Evolutionary conservation across 257 asterid species (phyloP), one percentile per base, ranked within the genome.

Genomic region (Jasminum sambac): DNA sequence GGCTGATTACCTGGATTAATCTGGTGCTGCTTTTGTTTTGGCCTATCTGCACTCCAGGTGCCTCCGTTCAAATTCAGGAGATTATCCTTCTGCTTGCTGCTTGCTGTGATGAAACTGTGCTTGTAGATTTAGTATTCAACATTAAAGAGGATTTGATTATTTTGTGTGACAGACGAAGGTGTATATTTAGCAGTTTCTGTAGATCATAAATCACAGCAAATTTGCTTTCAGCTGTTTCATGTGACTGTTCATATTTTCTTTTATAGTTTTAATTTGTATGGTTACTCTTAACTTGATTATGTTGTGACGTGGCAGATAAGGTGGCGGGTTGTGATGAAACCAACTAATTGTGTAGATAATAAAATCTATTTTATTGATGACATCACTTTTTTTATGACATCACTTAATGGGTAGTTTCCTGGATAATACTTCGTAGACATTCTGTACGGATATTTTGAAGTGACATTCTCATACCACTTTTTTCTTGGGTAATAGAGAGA

Each of bases 101-200:
- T 21, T 72, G 74, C 70, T 59, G 62, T 70, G 64, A 63, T 60
- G 69, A n/a, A 17, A 37, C 25, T 39, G 80, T 70, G 57, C 64
- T 70, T 68, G 78, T 76, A 75, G 84, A 76, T 69, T 63, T 80
- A 74, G 76, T 67, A 68, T 55, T 72, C 59, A 71, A 64, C 62
- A 70, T 38, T 58, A 19, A 58, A 13, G 58, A 10, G 24, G 55
- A 46, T 37, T 37, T 30, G 36, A 30, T 30, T 30, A 30, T 30
- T 30, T 30, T 77, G 48, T 63, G 75, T 21, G 62, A 61, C 60
- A 40, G 34, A 16, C 25, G 4, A 59, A 23, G 59, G 17, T 61
- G 26, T 68, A 55, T 55, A 62, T 64, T 48, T 77, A 68, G 63
- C 77, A 25, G 17, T 76, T 67, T 63, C 68, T 72, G 40, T 46